phyloP scores from a whole-genome alignment of 2,329 filamentous ascomycete species.

The Exophiala aquamarina region DNA sequence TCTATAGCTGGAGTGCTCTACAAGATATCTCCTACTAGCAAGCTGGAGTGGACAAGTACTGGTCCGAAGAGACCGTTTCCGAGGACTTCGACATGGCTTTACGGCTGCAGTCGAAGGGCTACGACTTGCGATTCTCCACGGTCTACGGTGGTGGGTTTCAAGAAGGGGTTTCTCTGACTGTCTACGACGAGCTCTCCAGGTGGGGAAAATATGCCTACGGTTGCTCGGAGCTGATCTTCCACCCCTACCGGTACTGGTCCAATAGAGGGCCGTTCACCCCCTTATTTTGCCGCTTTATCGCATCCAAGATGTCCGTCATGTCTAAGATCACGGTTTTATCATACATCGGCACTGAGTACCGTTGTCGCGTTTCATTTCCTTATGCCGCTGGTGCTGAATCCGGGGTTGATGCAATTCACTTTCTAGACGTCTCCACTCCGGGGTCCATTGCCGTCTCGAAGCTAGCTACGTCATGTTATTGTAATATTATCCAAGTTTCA shows the following conservation, averaged over 20 bases:
- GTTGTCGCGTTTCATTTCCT: constrained; percentile 41
- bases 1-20: constrained; percentile 57
- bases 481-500: too few species aligned
- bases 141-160: constrained; percentile 71
- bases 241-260: constrained; percentile 71
- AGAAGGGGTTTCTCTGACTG: constrained; percentile 77
- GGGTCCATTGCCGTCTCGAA: too few species aligned
- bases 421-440: neutral
- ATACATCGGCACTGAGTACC: constrained; percentile 58
- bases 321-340: constrained; percentile 71
- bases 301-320: constrained; percentile 58
- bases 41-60: constrained; percentile 64
- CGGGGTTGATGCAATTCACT: constrained; percentile 32
- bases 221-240: constrained; percentile 77
- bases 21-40: constrained; percentile 58
- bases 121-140: constrained; percentile 66
- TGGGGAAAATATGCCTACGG: constrained; percentile 89
- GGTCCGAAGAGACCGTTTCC: constrained; percentile 73
- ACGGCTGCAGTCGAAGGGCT: constrained; percentile 66
- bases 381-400: constrained; percentile 32
- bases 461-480: too few species aligned
- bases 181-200: constrained; percentile 78
- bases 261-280: constrained; percentile 74
- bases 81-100: constrained; percentile 77
- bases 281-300: constrained; percentile 68